A percentile compares a stretch with the other conserved stretches of the same genome.
Conservation (phyloP, 2,329 filamentous ascomycete genomes). For the Xylariaceae sp. region DNA sequence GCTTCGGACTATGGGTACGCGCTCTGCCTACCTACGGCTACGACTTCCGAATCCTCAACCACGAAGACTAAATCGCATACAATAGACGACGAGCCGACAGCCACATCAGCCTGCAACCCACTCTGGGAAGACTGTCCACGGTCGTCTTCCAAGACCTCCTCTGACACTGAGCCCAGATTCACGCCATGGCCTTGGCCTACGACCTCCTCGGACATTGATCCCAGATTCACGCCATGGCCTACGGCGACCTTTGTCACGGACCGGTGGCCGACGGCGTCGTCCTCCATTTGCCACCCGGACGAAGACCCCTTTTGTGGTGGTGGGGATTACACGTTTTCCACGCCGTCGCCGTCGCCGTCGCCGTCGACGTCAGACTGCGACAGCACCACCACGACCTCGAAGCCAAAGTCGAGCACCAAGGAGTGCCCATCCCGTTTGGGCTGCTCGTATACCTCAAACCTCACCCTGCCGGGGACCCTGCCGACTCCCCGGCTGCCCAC, state of each 20-base stretch:
- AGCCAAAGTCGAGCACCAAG: neutral
- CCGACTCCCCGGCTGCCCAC: neutral
- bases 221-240: neutral
- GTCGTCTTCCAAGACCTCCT: neutral
- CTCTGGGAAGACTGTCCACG: conserved; percentile 4
- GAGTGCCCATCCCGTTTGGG: neutral
- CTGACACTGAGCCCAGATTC: no score
- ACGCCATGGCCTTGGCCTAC: no score
- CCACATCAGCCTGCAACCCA: conserved; percentile 8
- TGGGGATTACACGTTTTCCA: no score
- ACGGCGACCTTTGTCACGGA: conserved; percentile 4
- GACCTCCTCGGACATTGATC: no score
- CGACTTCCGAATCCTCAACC: conserved; percentile 4
- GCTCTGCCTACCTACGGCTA: conserved; percentile 1
- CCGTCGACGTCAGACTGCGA: conserved; percentile 19
- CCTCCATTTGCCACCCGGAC: no score
- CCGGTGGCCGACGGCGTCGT: neutral
- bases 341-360: neutral
- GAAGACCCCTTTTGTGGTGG: no score
- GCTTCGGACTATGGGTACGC: conserved; percentile 6
- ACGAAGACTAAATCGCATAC: neutral
- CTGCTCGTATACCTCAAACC: neutral
- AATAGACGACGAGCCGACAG: neutral
- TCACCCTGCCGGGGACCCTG: neutral
- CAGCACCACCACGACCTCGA: neutral